Base-by-base conservation (phyloP, 345 rosid genomes). In the Pelargonium nanum region DNA sequence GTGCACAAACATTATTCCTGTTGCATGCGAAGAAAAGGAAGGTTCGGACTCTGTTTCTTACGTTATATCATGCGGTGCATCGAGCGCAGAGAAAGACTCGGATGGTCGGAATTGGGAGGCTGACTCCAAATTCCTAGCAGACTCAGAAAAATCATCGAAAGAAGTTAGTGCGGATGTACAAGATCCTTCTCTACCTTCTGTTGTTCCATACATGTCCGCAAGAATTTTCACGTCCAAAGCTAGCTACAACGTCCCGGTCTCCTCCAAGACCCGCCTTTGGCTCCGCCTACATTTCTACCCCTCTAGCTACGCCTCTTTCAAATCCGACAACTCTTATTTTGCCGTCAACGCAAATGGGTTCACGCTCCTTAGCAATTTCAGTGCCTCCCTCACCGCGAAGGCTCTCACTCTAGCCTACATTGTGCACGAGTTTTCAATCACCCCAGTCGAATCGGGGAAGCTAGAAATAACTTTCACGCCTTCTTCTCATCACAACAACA, bases 271-370 rank as follows among this genome's bases (percentile, higher is more conserved):
- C 1, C 78, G 83, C 1, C 64, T 69, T 24, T 80, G 75, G 74
- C 61, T 83, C 55, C 74, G 92, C 61, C 76, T 81, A 23, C 70
- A 78, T 58, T 80, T 86, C 23, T 81, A 79, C 58, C 82, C 87
- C 1, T 22, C 83, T 0, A 65, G 60, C 6, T 83, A 83, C 21
- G 32, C 54, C 54, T 15, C 53, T 15, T 67, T 75, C 13, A 60
- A 74, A 44, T 71, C 81, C 6, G 60, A 77, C 1, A 44, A 62
- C 4, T 65, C 81, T 16, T 76, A 22, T 61, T 81, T 83, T 0
- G 61, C 71, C 0, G 83, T 76, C 25, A 4, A 40, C 1, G 79
- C 77, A 1, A 72, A 65, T 6, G 86, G 71, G 13, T 52, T 85
- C 66, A 75, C 75, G 20, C 80, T 85, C 9, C 71, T 83, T 7